Evolutionary conservation across 495 filamentous ascomycete species (phyloP), one percentile per base, ranked within the genome.

Genomic region (Penicillium salamii): DNA sequence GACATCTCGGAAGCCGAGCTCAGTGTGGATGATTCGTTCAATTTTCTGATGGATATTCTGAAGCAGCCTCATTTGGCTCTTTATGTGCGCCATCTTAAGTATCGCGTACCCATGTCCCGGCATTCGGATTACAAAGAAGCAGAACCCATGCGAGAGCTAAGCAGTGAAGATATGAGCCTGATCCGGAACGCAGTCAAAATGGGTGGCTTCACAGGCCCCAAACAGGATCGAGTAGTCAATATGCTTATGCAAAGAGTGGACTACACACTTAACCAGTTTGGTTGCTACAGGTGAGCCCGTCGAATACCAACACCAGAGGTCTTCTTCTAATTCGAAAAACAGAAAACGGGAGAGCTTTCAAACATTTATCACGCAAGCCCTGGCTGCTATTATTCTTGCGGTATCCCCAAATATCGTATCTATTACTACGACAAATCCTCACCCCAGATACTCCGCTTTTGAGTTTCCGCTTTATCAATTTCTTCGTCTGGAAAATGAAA

Each of bases 321-420:
- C 13, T n/a, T 1, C 1, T n/a, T 28, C 17, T 38, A 7, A 47
- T 11, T 11, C 1, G 3, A 13, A 14, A 14, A 3, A 47, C 34
- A 47, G 34, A 29, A 8, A 32, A 5, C 26, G 20, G 19, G 26
- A 46, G 14, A 44, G 28, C 18, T 23, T 21, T 6, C 39, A 29
- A 2, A 52, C 52, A 31, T 58, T 50, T 23, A 52, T 63, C 13
- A 42, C 53, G 9, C 65, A 66, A 40, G 60, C 62, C 5, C 15
- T 68, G 8, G 49, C 58, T 3, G 52, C 56, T 0, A 45, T 68
- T 11, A 44, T 68, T 19, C 50, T 63, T 37, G 52, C 56, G 5
- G 54, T 66, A 9, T 68, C 57, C 2, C 65, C 62, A 6, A 53
- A 52, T 37, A 39, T 68, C n/a, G 50, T 54, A 31, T 52, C 54